A percentile compares a stretch with the other conserved stretches of the same genome.
These are phyloP conservation scores for Dactylella cylindrospora DNA, from an alignment of 2,329 filamentous ascomycete genomes.

Conservation along the genomic window DNA sequence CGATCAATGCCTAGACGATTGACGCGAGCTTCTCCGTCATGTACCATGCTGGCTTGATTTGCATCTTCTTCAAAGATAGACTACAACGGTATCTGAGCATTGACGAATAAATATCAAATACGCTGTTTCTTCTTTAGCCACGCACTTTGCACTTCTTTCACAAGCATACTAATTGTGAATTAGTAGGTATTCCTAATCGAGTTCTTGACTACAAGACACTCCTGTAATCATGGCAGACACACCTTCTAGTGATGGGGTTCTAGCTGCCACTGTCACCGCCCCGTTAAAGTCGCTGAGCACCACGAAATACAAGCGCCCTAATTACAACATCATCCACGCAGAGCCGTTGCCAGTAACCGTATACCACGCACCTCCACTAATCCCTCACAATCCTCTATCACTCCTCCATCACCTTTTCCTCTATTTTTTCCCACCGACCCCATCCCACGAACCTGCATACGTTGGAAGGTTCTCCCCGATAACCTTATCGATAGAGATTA, in stretches of 20 bases:
- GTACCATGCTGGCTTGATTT: slow-evolving; percentile 54
- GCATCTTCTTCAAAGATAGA: slow-evolving; percentile 65
- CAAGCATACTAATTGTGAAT: slow-evolving; percentile 40
- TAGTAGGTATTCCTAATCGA: slow-evolving; percentile 7
- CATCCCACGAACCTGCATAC: slow-evolving; percentile 66
- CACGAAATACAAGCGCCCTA: slow-evolving; percentile 56
- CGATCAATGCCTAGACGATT: slow-evolving; percentile 43
- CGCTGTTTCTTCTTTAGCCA: slow-evolving; percentile 44
- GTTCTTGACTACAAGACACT: background rate
- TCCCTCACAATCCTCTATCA: slow-evolving; percentile 89
- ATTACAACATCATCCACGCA: slow-evolving; percentile 75
- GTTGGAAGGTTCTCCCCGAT: slow-evolving; percentile 76
- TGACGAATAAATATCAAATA: slow-evolving; percentile 49
- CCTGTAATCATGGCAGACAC: slow-evolving; percentile 44
- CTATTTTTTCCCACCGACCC: slow-evolving; percentile 68
- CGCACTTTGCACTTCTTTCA: slow-evolving; percentile 7
- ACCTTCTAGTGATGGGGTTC: slow-evolving; percentile 25
- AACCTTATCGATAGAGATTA: slow-evolving; percentile 81
- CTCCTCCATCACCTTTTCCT: slow-evolving; percentile 76
- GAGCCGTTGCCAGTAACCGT: slow-evolving; percentile 77
- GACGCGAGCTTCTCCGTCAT: slow-evolving; percentile 45
- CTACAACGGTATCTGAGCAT: slow-evolving; percentile 97
- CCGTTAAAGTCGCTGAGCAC: background rate
- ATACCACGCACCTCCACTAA: slow-evolving; percentile 81
- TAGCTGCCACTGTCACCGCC: slow-evolving; percentile 46